Evolutionary conservation across 1,284 basidiomycete genomes (phyloP).

Genomic region (Ustilago sp.): DNA sequence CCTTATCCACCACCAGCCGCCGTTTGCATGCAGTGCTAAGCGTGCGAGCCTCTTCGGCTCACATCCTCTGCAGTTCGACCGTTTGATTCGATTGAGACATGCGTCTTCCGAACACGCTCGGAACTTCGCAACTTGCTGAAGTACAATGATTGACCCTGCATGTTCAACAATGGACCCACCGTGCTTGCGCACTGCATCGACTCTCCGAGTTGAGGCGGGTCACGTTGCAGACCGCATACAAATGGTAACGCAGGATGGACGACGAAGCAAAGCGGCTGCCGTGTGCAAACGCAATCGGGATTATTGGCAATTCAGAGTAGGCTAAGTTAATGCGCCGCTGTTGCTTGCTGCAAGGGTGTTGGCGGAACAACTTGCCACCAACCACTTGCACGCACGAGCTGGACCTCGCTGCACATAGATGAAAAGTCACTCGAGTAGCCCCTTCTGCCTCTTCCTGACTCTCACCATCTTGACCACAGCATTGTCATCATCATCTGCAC

Average conservation of each 20-base stretch:
- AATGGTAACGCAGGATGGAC: background rate
- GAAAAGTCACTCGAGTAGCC: background rate
- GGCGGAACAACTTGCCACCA: background rate
- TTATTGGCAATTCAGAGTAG: background rate
- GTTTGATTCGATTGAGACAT: background rate
- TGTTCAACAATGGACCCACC: constrained; percentile 5
- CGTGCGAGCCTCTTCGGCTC: constrained; percentile 20
- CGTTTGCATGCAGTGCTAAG: background rate
- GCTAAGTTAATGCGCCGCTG: background rate
- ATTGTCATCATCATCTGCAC: background rate
- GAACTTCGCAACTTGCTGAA: background rate
- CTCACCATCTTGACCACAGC: background rate
- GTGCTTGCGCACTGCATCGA: background rate
- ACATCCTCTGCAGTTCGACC: background rate
- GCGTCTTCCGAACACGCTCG: background rate
- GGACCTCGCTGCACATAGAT: background rate
- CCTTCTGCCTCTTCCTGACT: background rate
- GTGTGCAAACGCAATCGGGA: background rate
- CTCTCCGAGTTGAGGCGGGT: background rate
- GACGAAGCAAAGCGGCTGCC: background rate
- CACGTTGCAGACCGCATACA: constrained; percentile 9
- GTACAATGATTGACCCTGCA: background rate
- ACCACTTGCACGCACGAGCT: background rate
- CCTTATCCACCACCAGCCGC: background rate
- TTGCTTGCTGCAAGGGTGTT: background rate